Evolutionary conservation across 2,329 filamentous ascomycete genomes (phyloP).

Genomic region (Penicillium sp.): DNA sequence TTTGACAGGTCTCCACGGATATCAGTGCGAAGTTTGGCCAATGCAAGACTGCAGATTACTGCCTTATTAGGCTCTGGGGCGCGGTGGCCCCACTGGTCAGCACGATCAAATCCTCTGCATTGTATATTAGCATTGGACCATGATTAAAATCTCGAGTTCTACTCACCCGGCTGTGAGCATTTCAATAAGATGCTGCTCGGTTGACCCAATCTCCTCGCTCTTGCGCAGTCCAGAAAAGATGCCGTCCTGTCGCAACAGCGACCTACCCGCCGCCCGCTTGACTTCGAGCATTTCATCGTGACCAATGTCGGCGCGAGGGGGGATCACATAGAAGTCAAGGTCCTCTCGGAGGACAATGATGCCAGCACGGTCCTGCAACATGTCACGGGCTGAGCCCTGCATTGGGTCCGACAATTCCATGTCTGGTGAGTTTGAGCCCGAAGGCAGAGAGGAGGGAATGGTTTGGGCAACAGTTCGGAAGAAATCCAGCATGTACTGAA

Average conservation of each 20-base stretch:
- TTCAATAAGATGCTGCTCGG: slow-evolving; percentile 96
- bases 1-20: slow-evolving; percentile 75
- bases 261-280: slow-evolving; percentile 84
- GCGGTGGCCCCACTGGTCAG: slow-evolving; percentile 92
- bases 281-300: slow-evolving; percentile 92
- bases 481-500: slow-evolving; percentile 99
- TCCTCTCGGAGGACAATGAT: slow-evolving; percentile 97
- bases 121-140: slow-evolving; percentile 16
- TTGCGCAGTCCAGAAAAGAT: slow-evolving; percentile 95
- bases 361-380: slow-evolving; percentile 83
- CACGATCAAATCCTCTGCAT: slow-evolving; percentile 86
- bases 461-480: slow-evolving; percentile 94
- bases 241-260: slow-evolving; percentile 83
- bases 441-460: slow-evolving; percentile 68
- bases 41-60: slow-evolving; percentile 92
- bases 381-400: slow-evolving; percentile 67
- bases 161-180: slow-evolving; percentile 96
- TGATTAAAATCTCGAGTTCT: not conserved
- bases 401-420: slow-evolving; percentile 68
- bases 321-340: slow-evolving; percentile 95
- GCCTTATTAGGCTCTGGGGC: slow-evolving; percentile 98
- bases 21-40: slow-evolving; percentile 89
- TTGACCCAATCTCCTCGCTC: slow-evolving; percentile 93
- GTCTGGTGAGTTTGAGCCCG: slow-evolving; percentile 62
- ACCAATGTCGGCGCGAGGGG: slow-evolving; percentile 77